phyloP scores from a whole-genome alignment of 345 rosid species.

The Stellera chamaejasme region DNA sequence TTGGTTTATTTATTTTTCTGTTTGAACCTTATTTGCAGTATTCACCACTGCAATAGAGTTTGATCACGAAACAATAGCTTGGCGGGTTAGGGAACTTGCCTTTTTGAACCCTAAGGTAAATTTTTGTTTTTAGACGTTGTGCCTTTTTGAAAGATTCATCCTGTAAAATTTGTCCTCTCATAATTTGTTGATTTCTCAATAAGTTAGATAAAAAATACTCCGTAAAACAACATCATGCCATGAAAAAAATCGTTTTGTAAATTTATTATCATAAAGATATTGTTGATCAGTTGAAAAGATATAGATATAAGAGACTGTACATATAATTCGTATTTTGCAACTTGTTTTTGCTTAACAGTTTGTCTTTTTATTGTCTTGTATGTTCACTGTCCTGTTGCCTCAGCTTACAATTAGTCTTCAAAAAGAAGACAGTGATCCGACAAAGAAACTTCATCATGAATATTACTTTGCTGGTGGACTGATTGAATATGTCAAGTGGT shows the following conservation, averaged over 20 bases:
- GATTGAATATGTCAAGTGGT: constrained; percentile 89
- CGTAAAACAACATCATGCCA: not conserved
- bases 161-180: too few relatives aligned
- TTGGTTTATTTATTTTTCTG: constrained; percentile 12
- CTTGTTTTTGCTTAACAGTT: too few relatives aligned
- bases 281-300: too few relatives aligned
- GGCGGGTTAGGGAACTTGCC: constrained; percentile 94
- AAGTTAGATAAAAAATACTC: not conserved
- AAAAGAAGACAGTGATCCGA: constrained; percentile 52
- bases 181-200: too few relatives aligned
- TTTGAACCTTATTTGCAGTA: constrained; percentile 33
- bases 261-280: too few relatives aligned
- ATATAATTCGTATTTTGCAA: too few relatives aligned
- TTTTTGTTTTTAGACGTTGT: constrained; percentile 4
- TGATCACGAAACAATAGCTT: constrained; percentile 78
- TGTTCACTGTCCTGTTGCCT: too few relatives aligned
- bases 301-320: too few relatives aligned
- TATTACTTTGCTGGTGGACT: constrained; percentile 82
- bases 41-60: constrained; percentile 85
- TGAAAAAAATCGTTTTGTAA: not conserved
- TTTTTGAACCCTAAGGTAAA: constrained; percentile 88
- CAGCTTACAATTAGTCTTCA: constrained; percentile 70
- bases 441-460: constrained; percentile 52
- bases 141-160: not conserved
- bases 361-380: too few relatives aligned